phyloP scores from a whole-genome alignment of 192 early-diverging fungal species.

The Coemansia asiatica region DNA sequence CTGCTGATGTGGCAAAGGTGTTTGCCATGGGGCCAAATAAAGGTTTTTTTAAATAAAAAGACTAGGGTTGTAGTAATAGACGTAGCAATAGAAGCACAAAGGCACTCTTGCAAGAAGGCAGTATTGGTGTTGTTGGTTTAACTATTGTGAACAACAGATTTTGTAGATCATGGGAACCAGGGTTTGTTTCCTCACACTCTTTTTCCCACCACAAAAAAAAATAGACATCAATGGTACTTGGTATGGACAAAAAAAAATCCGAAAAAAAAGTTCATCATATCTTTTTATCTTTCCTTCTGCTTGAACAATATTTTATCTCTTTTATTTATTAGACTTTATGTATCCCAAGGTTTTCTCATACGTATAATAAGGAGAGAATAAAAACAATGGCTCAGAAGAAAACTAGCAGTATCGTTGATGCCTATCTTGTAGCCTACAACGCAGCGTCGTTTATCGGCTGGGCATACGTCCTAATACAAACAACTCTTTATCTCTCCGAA shows the following conservation, averaged over 20 bases:
- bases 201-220: too few relatives aligned
- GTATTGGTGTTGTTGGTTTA: background rate
- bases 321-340: background rate
- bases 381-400: slow-evolving; percentile 26
- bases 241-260: too few relatives aligned
- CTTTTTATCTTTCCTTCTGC: background rate
- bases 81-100: too few relatives aligned
- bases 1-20: background rate
- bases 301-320: background rate
- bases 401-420: slow-evolving; percentile 26
- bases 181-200: too few relatives aligned
- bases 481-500: slow-evolving; percentile 55
- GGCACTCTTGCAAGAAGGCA: too few relatives aligned
- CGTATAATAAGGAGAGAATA: too few relatives aligned
- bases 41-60: background rate
- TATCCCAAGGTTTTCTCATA: too few relatives aligned
- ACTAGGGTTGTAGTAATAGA: too few relatives aligned
- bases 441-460: slow-evolving; percentile 78
- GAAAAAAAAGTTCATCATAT: too few relatives aligned
- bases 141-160: background rate
- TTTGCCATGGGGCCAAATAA: slow-evolving; percentile 10
- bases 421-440: slow-evolving; percentile 88
- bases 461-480: slow-evolving; percentile 67
- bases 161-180: slow-evolving; percentile 2
- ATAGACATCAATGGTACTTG: too few relatives aligned